Base-by-base conservation (phyloP, 2,329 filamentous ascomycete species). In the Aureobasidium pullulans region DNA sequence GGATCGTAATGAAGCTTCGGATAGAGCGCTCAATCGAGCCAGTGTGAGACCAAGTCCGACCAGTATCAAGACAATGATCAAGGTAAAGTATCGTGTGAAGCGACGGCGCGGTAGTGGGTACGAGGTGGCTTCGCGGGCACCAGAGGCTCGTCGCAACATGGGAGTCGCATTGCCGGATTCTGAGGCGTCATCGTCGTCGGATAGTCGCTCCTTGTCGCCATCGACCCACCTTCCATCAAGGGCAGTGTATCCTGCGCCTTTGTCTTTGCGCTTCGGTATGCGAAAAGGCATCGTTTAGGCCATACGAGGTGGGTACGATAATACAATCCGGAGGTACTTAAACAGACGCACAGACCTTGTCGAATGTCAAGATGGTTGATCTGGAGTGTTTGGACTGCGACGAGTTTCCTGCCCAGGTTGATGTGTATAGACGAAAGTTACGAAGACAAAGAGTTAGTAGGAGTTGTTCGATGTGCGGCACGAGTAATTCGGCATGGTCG, bases 21-120 rank as follows among this genome's bases (percentile, higher is more conserved):
- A 69, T 4, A 66, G 61, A 53, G 64, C 68, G 19, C 66, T 67
- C 23, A 66, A 64, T 67, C 77, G 81, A 68, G 89, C 87, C 37
- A 96, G 79, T 59, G 82, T 85, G 60, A 90, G 74, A 60, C 96
- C 87, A 74, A 96, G 90, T 44, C 96, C 69, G 4, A 94, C 64
- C 13, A 96, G 81, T 1, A 84, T 82, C 2, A 81, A 79, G 48
- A 89, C 82, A 57, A 96, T 77, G 3, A 80, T 82, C 50, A 92
- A 77, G 64, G 90, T 90, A 59, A 96, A 83, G 70, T 88, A 95
- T 66, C 90, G 81, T 59, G 89, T 84, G 61, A 94, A 83, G 81
- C 87, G 68, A 86, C 84, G 6, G 29, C 70, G 66, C 3, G 70
- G 70, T 1, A 71, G 61, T 47, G 70, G 67, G 62, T 72, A 72